phyloP scores from a whole-genome alignment of 495 filamentous ascomycete genomes.

The Pseudevernia furfuracea region DNA sequence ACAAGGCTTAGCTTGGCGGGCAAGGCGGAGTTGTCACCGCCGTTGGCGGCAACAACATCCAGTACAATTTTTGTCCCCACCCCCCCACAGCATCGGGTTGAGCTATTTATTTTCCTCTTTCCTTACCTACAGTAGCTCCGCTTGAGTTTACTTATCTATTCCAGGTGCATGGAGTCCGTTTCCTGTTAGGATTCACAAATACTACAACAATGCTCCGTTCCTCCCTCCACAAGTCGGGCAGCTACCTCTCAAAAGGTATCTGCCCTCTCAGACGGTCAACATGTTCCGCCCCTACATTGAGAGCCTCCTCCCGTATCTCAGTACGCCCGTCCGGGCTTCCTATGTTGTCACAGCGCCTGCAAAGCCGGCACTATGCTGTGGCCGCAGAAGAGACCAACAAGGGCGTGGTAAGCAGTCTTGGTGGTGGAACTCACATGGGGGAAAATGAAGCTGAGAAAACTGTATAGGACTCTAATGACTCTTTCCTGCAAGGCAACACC shows the following conservation, averaged over 20 bases:
- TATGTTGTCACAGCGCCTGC: slow-evolving; percentile 37
- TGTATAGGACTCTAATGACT: slow-evolving; percentile 74
- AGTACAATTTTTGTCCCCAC: too few species aligned
- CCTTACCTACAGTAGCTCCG: neutral
- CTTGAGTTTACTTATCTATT: neutral
- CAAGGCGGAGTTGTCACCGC: slow-evolving; percentile 7
- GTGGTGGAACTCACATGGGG: neutral
- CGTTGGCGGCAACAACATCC: neutral
- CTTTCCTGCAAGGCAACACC: slow-evolving; percentile 86
- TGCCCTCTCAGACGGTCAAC: slow-evolving; percentile 12
- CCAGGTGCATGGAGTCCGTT: neutral
- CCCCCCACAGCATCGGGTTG: too few species aligned
- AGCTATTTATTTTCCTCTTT: neutral
- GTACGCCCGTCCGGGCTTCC: slow-evolving; percentile 33
- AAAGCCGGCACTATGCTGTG: slow-evolving; percentile 48
- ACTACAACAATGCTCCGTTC: slow-evolving; percentile 50
- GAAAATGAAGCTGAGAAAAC: slow-evolving; percentile 11
- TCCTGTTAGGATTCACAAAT: neutral
- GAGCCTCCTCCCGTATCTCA: slow-evolving; percentile 40
- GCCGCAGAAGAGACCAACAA: slow-evolving; percentile 47
- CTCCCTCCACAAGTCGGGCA: slow-evolving; percentile 42
- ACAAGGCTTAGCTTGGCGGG: slow-evolving; percentile 3
- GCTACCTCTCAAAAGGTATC: slow-evolving; percentile 38
- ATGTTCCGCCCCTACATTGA: slow-evolving; percentile 22
- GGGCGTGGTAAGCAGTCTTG: slow-evolving; percentile 38